These are phyloP conservation scores for Pichia membranifaciens DNA, from an alignment of 805 yeast species.

Conservation along the genomic window DNA sequence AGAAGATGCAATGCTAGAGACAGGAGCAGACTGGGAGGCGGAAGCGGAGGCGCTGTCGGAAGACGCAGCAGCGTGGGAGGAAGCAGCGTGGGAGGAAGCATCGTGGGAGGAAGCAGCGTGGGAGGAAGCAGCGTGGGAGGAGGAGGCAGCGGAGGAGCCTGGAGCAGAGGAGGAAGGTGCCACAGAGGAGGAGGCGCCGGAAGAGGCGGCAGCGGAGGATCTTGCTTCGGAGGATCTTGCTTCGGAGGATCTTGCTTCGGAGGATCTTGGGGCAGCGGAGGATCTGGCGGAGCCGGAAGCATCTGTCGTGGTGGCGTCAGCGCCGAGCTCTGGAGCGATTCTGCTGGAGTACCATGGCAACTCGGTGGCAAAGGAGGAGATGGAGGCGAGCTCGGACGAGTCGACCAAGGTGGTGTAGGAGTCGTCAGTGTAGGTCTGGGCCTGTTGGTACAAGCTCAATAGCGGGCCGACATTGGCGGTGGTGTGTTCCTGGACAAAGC, in stretches of 20 bases:
- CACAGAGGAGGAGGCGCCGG: conserved; percentile 8
- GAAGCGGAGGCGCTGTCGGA: conserved; percentile 10
- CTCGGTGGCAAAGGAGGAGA: conserved; percentile 27
- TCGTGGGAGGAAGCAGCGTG: conserved; percentile 4
- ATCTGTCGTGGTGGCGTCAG: conserved; percentile 12
- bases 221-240: conserved; percentile 1
- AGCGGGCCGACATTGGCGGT: conserved; percentile 27
- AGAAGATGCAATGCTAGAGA: conserved; percentile 6
- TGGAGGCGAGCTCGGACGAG: conserved; percentile 13
- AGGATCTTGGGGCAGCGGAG: conserved; percentile 8
- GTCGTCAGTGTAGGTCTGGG: conserved; percentile 38
- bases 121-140: conserved; percentile 7
- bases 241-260: not conserved
- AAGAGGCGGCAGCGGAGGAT: conserved; percentile 6
- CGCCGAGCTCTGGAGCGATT: conserved; percentile 19
- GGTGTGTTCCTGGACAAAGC: conserved; percentile 28
- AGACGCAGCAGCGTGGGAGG: conserved; percentile 6
- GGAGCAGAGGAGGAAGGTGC: not conserved
- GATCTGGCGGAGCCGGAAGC: conserved; percentile 13
- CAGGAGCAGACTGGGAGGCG: conserved; percentile 5
- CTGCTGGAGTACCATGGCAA: conserved; percentile 33
- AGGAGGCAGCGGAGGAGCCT: conserved; percentile 5
- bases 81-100: conserved; percentile 6
- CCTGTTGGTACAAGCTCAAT: conserved; percentile 29
- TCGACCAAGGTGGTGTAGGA: conserved; percentile 39